Percentiles rank a stretch among this genome's conserved stretches.
phyloP scores from a whole-genome alignment of 495 filamentous ascomycete species.

The Ascodesmis nigricans region DNA sequence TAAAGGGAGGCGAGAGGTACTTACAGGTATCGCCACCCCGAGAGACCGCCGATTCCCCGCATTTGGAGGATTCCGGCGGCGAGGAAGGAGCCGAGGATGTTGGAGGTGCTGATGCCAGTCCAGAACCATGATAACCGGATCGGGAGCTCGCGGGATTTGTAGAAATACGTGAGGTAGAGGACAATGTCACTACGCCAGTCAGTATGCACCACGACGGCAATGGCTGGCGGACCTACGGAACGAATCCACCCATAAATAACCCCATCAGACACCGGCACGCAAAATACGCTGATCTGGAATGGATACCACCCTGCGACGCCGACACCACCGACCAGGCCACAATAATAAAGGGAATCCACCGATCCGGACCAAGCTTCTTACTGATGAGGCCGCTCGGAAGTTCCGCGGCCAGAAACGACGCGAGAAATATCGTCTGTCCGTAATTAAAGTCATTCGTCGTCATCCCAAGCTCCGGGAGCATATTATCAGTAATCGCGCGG shows the following conservation, averaged over 20 bases:
- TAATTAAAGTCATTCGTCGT: conserved; percentile 30
- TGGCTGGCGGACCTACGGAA: conserved; percentile 16
- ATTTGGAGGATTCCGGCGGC: conserved; percentile 31
- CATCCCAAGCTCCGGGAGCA: conserved; percentile 23
- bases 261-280: conserved; percentile 27
- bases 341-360: conserved; percentile 29
- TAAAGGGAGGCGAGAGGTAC: neutral
- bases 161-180: conserved; percentile 33
- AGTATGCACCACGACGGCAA: neutral
- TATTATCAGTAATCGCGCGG: conserved; percentile 27
- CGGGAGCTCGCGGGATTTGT: conserved; percentile 15
- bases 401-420: conserved; percentile 28
- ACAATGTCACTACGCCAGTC: conserved; percentile 24
- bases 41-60: conserved; percentile 28
- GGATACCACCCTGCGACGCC: conserved; percentile 25
- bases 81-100: conserved; percentile 30
- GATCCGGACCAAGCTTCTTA: conserved; percentile 29
- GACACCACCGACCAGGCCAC: conserved; percentile 26
- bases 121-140: conserved; percentile 32
- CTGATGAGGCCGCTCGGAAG: conserved; percentile 28
- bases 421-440: conserved; percentile 27
- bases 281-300: conserved; percentile 24
- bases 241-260: conserved; percentile 29
- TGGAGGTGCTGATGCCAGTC: conserved; percentile 26
- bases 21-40: conserved; percentile 30